Base-by-base conservation (phyloP, 1,139 yeast genomes). In the Geotrichum aggregatum region DNA sequence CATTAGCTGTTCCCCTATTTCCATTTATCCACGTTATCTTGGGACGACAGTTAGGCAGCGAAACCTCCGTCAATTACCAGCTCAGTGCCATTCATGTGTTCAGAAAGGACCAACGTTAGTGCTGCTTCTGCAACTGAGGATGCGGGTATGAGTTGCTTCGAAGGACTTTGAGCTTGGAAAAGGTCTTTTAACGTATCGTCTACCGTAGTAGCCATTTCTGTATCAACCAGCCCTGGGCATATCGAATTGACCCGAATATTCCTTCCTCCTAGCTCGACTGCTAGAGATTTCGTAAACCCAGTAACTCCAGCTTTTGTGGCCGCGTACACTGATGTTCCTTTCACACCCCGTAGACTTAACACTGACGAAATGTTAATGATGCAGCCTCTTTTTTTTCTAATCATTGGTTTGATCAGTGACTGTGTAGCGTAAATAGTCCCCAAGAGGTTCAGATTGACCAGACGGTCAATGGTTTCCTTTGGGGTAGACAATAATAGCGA, bases 341-440 rank as follows among this genome's bases (percentile, higher is more conserved):
- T 69, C 1, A 74, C 58, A 2, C 67, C 78, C 54, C 56, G 72
- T 55, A 57, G 59, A 0, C 87, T 86, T 26, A 91, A 70, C 2
- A 86, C 75, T 0, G 97, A 88, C 1, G 96, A 79, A 0, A 92
- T 70, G 63, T 88, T 91, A 40, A 91, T 66, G 10, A 83, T 75
- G 40, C 69, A 62, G 1, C 77, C 72, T 11, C 54, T 63, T 34
- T 62, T 70, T 48, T 59, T 61, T 42, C 70, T 71, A 44, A 84
- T 58, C 82, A 87, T 78, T 1, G 79, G 74, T 51, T 69, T 70
- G 0, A 74, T 55, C 18, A 79, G 65, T 1, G 75, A 54, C 59
- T 78, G 83, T 30, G 83, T 73, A 35, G 86, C 63, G 2, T 81
- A 61, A 0, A 89, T 83, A 0, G 95, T 83, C 0, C 86, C 82